Conservation (phyloP, 306 rosid genomes). For the Vigna nakashimae region DNA sequence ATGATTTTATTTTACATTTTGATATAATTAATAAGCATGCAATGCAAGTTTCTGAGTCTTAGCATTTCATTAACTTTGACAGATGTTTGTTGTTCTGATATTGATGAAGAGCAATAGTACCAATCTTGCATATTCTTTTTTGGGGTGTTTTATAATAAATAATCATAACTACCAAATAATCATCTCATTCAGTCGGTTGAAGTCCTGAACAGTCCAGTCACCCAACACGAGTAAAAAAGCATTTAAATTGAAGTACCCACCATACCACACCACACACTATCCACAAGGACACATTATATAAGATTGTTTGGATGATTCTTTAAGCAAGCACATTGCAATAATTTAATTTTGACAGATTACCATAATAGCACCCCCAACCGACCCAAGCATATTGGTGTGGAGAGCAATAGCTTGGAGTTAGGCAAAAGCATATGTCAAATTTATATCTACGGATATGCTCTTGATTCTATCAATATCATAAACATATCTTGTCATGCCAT, state of each 20-base stretch:
- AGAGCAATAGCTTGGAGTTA: slow-evolving; percentile 9
- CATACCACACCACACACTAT: neutral
- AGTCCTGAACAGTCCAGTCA: neutral
- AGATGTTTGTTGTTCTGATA: slow-evolving; percentile 18
- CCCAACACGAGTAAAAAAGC: neutral
- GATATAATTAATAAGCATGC: neutral
- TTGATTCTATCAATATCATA: slow-evolving; percentile 24
- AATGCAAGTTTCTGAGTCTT: neutral
- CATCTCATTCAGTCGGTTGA: slow-evolving; percentile 8
- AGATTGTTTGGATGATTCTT: slow-evolving; percentile 26
- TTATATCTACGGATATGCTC: slow-evolving; percentile 32
- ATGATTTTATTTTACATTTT: neutral
- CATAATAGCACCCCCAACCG: slow-evolving; percentile 30
- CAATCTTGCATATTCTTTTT: neutral
- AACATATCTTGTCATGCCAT: slow-evolving; percentile 25
- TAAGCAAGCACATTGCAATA: slow-evolving; percentile 38
- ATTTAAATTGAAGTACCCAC: slow-evolving; percentile 35
- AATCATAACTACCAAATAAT: slow-evolving; percentile 33
- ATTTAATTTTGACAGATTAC: slow-evolving; percentile 26
- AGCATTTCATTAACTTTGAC: slow-evolving; percentile 26
- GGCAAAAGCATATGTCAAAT: slow-evolving; percentile 34
- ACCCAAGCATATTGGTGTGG: neutral
- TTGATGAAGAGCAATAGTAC: slow-evolving; percentile 15
- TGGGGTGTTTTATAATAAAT: neutral
- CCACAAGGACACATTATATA: slow-evolving; percentile 22